Percentiles rank a stretch among this genome's conserved stretches.
These are phyloP conservation scores for Fusarium proliferatum DNA, from an alignment of 2,329 filamentous ascomycete species.

Conservation along the genomic window DNA sequence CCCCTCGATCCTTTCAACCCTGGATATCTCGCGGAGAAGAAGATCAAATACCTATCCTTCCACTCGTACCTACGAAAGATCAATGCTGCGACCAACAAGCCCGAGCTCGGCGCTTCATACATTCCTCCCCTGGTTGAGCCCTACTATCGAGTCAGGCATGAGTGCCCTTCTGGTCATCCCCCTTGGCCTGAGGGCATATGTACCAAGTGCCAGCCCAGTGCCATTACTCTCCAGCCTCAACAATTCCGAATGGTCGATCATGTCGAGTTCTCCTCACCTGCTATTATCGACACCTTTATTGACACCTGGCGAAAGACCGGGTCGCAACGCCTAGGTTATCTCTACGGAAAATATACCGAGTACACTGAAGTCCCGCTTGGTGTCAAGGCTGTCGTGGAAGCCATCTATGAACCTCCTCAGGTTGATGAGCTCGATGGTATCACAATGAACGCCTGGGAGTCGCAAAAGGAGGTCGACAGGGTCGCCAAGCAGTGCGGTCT, in stretches of 20 bases:
- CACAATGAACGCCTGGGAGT: constrained; percentile 84
- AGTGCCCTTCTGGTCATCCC: constrained; percentile 93
- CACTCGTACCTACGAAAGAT: constrained; percentile 94
- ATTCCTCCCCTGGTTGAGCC: constrained; percentile 95
- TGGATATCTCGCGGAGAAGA: constrained; percentile 91
- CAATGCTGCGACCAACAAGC: constrained; percentile 96
- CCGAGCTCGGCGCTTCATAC: constrained; percentile 91
- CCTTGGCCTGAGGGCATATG: constrained; percentile 97
- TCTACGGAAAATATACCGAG: constrained; percentile 91
- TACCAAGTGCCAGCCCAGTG: constrained; percentile 97
- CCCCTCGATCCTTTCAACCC: constrained; percentile 92
- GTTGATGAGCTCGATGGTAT: constrained; percentile 89
- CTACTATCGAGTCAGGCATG: constrained; percentile 86
- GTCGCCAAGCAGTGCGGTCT: constrained; percentile 86
- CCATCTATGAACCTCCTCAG: constrained; percentile 96
- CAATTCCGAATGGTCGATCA: constrained; percentile 97
- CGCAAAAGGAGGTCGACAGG: constrained; percentile 83
- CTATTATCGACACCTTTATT: constrained; percentile 88
- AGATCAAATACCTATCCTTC: constrained; percentile 98
- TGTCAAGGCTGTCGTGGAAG: constrained; percentile 94
- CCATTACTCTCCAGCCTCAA: constrained; percentile 94
- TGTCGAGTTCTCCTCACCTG: constrained; percentile 90
- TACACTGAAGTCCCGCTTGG: constrained; percentile 94
- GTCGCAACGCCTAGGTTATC: constrained; percentile 84
- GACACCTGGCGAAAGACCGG: constrained; percentile 92